Percentiles rank a stretch among this genome's conserved stretches.
These are phyloP conservation scores for Reticulascus tulasneorum DNA, from an alignment of 2,329 filamentous ascomycete genomes.

Conservation along the genomic window DNA sequence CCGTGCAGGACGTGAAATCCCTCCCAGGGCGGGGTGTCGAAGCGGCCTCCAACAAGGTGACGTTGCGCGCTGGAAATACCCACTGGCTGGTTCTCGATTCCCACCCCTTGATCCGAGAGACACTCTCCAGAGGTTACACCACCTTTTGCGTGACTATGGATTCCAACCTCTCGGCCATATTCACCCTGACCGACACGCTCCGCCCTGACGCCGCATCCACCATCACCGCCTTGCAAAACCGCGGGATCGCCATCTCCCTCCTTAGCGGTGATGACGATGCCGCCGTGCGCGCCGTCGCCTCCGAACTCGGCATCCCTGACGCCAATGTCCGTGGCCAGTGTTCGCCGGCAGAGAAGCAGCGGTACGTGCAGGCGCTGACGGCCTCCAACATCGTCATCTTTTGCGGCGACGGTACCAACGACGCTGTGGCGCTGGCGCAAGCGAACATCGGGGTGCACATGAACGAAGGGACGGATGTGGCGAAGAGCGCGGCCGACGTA, in stretches of 20 bases:
- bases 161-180: slow-evolving; percentile 31
- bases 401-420: slow-evolving; percentile 75
- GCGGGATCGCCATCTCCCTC: slow-evolving; percentile 40
- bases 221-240: slow-evolving; percentile 29
- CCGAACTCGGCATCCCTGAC: slow-evolving; percentile 33
- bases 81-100: slow-evolving; percentile 38
- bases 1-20: slow-evolving; percentile 27
- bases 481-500: slow-evolving; percentile 63
- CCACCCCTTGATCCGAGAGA: slow-evolving; percentile 25
- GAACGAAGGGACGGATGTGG: slow-evolving; percentile 58
- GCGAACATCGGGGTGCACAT: slow-evolving; percentile 71
- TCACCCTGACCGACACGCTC: slow-evolving; percentile 42
- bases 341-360: slow-evolving; percentile 41
- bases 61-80: slow-evolving; percentile 46
- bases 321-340: slow-evolving; percentile 36
- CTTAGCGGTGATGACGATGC: slow-evolving; percentile 51
- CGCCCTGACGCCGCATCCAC: slow-evolving; percentile 36
- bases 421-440: slow-evolving; percentile 67
- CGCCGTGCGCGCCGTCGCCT: slow-evolving; percentile 39
- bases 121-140: slow-evolving; percentile 34
- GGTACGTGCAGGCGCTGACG: slow-evolving; percentile 35
- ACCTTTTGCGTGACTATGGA: slow-evolving; percentile 44
- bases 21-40: slow-evolving; percentile 45
- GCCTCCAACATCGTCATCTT: slow-evolving; percentile 54
- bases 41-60: slow-evolving; percentile 19